A percentile compares a stretch with the other conserved stretches of the same genome.
Evolutionary conservation across 2,329 filamentous ascomycete species (phyloP).

Genomic region (Cryphonectria parasitica): DNA sequence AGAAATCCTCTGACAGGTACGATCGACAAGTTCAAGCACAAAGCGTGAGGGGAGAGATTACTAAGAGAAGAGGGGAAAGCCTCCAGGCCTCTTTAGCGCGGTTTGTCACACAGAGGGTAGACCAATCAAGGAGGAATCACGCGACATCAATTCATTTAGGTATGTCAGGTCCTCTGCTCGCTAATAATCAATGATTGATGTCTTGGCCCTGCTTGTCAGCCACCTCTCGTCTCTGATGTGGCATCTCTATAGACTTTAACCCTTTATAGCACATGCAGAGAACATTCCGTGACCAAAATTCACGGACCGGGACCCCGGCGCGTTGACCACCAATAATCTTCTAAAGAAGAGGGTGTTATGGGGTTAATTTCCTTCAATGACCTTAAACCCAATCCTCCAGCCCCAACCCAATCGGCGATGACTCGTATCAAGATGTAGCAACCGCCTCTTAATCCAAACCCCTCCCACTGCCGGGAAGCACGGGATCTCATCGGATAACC

Average conservation of each 20-base stretch:
- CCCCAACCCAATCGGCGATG: background rate
- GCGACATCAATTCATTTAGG: background rate
- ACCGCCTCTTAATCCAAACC: no score
- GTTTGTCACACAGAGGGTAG: background rate
- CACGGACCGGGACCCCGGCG: background rate
- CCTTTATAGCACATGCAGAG: background rate
- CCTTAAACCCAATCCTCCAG: background rate
- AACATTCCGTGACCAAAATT: background rate
- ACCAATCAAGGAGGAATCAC: conserved; percentile 1
- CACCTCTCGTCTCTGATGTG: background rate
- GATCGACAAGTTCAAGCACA: background rate
- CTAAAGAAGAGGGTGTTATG: no score
- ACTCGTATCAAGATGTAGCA: no score
- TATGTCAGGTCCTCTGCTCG: background rate
- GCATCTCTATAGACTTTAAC: background rate
- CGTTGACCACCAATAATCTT: background rate
- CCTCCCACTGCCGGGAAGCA: background rate
- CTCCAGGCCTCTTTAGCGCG: background rate
- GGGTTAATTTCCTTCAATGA: conserved; percentile 1
- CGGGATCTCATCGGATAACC: background rate
- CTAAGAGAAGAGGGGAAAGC: background rate
- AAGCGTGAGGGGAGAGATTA: background rate
- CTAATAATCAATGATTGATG: background rate
- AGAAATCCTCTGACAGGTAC: background rate
- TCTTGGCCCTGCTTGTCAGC: background rate